Evolutionary conservation across 2,329 filamentous ascomycete species (phyloP).

Genomic region (Fusarium newnesense): DNA sequence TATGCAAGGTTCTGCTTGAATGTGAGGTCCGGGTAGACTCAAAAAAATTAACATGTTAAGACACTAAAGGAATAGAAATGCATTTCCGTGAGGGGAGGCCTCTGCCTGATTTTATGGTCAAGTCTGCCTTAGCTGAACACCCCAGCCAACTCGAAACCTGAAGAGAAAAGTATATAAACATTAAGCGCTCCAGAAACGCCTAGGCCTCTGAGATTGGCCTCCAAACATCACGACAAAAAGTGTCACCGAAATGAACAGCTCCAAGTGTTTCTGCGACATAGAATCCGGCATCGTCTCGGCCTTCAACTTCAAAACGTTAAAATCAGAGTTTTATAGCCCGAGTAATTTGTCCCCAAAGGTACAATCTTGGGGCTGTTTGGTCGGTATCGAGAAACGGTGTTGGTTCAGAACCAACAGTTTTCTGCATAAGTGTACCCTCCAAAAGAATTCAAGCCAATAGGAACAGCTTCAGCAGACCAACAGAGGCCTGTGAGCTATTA

Average conservation of each 20-base stretch:
- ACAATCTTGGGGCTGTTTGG: neutral
- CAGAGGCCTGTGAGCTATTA: too few species aligned
- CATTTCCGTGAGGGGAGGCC: neutral
- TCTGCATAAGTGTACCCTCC: too few species aligned
- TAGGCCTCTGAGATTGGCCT: neutral
- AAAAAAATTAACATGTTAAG: neutral
- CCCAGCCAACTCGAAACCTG: neutral
- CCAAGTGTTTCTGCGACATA: neutral
- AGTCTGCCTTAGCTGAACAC: neutral
- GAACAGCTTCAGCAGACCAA: too few species aligned
- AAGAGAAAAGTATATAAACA: neutral
- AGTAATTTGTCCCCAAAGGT: too few species aligned
- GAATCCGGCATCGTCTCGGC: too few species aligned
- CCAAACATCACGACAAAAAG: neutral
- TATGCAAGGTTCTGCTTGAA: fast-evolving
- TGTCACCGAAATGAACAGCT: neutral
- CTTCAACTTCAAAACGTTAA: too few species aligned
- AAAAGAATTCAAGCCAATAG: too few species aligned
- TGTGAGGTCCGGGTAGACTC: too few species aligned
- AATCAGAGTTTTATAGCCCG: too few species aligned
- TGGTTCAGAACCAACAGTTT: neutral
- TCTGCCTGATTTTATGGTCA: neutral
- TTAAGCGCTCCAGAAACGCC: neutral
- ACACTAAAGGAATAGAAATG: neutral
- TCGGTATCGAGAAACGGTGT: neutral